Conservation (phyloP, 306 rosid genomes). For the Ziziphus jujuba region DNA sequence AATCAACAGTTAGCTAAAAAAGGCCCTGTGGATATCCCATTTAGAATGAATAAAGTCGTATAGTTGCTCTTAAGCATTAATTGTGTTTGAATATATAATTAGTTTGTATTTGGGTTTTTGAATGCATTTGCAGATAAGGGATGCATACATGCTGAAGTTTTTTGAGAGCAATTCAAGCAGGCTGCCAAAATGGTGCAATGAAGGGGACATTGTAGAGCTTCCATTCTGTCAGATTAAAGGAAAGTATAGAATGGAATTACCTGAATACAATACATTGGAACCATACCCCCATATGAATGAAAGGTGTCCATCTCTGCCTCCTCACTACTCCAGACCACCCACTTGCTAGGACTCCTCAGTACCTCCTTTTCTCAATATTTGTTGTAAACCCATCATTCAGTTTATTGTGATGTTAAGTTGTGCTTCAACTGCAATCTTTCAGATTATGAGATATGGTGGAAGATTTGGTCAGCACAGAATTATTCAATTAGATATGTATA, state of each 20-base stretch:
- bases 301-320: conserved; percentile 90
- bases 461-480: no score
- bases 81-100: no score
- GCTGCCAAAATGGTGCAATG: conserved; percentile 90
- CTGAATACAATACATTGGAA: conserved; percentile 73
- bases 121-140: conserved; percentile 74
- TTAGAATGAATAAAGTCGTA: no score
- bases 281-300: conserved; percentile 91
- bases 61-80: no score
- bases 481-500: conserved; percentile 23
- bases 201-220: conserved; percentile 69
- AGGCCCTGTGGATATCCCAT: no score
- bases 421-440: no score
- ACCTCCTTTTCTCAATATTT: conserved; percentile 7
- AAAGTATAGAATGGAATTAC: conserved; percentile 85
- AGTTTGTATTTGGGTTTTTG: conserved; percentile 11
- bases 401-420: neutral
- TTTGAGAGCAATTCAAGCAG: conserved; percentile 79
- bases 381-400: neutral
- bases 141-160: conserved; percentile 84
- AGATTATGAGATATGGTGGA: no score
- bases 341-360: conserved; percentile 50
- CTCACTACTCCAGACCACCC: conserved; percentile 56
- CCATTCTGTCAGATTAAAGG: conserved; percentile 96
- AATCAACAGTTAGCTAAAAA: neutral